Percentiles rank a stretch among this genome's conserved stretches.
Evolutionary conservation across 345 rosid species (phyloP).

Genomic region (Citrus reticulata): DNA sequence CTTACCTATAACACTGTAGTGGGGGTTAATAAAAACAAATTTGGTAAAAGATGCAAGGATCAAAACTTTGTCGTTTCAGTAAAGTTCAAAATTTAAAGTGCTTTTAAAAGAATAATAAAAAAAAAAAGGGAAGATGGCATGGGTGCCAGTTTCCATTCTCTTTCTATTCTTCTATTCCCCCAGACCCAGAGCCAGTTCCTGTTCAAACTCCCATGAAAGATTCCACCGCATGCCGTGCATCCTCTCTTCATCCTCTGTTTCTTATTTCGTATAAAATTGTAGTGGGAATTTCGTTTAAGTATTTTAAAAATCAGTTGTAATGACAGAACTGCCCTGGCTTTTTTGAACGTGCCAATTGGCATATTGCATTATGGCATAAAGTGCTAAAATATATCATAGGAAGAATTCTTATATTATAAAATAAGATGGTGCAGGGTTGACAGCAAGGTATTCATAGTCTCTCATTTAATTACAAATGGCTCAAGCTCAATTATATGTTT

Average conservation of each 20-base stretch:
- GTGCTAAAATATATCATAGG: not conserved
- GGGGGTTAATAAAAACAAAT: not conserved
- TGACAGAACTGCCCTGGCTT: slow-evolving; percentile 10
- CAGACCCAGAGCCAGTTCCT: not conserved
- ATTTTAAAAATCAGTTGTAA: not conserved
- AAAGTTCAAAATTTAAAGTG: slow-evolving; percentile 43
- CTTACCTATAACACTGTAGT: too few species aligned
- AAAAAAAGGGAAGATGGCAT: too few species aligned
- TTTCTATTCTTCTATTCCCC: slow-evolving; percentile 38
- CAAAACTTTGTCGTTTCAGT: slow-evolving; percentile 26
- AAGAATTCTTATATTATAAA: not conserved
- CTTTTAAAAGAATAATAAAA: not conserved
- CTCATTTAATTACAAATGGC: not conserved
- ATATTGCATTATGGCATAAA: slow-evolving; percentile 11
- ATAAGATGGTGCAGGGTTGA: not conserved
- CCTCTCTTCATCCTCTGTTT: not conserved
- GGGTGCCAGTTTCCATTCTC: slow-evolving; percentile 47
- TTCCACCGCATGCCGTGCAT: slow-evolving; percentile 19
- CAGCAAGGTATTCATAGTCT: too few species aligned
- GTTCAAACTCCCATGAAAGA: slow-evolving; percentile 45
- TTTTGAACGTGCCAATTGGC: slow-evolving; percentile 1
- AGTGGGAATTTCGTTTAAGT: not conserved
- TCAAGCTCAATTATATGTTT: not conserved
- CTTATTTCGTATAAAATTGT: not conserved
- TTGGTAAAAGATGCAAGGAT: not conserved